phyloP scores from a whole-genome alignment of 208 protist species.

The Giardia muris region DNA sequence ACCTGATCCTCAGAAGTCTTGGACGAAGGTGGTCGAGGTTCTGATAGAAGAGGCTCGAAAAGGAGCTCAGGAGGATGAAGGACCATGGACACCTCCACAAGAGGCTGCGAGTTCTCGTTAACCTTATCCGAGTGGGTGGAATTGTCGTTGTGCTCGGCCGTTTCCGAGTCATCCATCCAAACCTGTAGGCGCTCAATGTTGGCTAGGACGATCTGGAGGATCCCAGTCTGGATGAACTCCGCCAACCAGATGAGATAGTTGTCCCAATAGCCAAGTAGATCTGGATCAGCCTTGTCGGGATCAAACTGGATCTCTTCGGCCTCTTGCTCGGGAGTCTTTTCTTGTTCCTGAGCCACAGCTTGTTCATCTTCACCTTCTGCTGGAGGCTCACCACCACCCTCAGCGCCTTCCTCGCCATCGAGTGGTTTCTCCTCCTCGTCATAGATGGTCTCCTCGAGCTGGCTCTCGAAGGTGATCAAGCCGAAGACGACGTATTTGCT shows the following conservation, averaged over 20 bases:
- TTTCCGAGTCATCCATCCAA: conserved; percentile 26
- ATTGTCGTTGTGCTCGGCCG: conserved; percentile 6
- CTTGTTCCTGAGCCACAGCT: neutral
- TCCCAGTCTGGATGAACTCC: conserved; percentile 1
- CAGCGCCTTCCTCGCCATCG: neutral
- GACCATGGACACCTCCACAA: neutral
- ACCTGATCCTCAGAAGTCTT: neutral
- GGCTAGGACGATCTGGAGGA: neutral
- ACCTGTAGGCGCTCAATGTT: neutral
- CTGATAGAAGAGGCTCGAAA: neutral
- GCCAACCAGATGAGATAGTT: neutral
- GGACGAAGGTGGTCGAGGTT: neutral
- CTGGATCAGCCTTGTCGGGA: neutral
- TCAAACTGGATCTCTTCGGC: neutral
- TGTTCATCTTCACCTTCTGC: neutral
- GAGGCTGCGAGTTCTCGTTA: conserved; percentile 3
- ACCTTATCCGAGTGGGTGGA: neutral
- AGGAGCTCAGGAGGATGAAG: neutral
- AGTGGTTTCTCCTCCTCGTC: neutral
- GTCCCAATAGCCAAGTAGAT: conserved; percentile 3
- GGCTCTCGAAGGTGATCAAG: neutral
- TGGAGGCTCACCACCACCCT: neutral
- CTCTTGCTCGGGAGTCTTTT: neutral
- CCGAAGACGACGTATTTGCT: conserved; percentile 4
- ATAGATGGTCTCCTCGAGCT: neutral